A percentile compares a stretch with the other conserved stretches of the same genome.
Evolutionary conservation across 768 basidiomycete species (phyloP).

Genomic region (Naganishia randhawae): DNA sequence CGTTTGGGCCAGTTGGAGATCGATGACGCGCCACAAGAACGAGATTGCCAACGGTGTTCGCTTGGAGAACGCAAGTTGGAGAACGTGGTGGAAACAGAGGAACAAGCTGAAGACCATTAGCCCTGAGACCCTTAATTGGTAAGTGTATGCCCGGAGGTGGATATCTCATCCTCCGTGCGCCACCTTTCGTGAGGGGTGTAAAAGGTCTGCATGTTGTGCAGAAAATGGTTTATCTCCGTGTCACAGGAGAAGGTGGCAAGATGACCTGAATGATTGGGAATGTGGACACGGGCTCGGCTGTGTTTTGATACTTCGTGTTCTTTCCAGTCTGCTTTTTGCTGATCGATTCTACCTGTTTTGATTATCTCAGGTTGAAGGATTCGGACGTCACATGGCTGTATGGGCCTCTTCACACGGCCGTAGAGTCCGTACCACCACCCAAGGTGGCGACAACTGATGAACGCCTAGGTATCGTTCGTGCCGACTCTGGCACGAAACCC

Average conservation of each 20-base stretch:
- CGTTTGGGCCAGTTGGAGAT: slow-evolving; percentile 96
- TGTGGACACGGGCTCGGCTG: too few species aligned
- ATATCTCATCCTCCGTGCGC: neutral
- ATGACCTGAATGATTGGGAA: too few species aligned
- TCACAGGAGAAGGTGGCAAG: too few species aligned
- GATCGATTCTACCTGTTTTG: neutral
- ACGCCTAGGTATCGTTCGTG: slow-evolving; percentile 56
- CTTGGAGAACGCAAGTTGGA: slow-evolving; percentile 96
- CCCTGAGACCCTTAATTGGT: slow-evolving; percentile 99
- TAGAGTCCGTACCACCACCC: slow-evolving; percentile 70
- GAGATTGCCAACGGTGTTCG: slow-evolving; percentile 92
- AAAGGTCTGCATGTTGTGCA: too few species aligned
- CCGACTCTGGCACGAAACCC: slow-evolving; percentile 58
- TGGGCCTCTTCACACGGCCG: slow-evolving; percentile 91
- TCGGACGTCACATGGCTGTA: slow-evolving; percentile 99
- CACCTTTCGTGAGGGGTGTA: too few species aligned
- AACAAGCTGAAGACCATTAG: slow-evolving; percentile 91
- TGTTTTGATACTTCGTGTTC: too few species aligned
- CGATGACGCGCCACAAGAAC: slow-evolving; percentile 97
- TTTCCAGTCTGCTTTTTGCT: neutral
- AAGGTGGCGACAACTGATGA: slow-evolving; percentile 58
- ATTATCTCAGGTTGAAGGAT: slow-evolving; percentile 82
- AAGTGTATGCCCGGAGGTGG: slow-evolving; percentile 42
- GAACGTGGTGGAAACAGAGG: slow-evolving; percentile 99
- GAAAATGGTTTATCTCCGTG: too few species aligned